Conservation (phyloP, 2,329 filamentous ascomycete genomes). For the Endocalyx cinctus region DNA sequence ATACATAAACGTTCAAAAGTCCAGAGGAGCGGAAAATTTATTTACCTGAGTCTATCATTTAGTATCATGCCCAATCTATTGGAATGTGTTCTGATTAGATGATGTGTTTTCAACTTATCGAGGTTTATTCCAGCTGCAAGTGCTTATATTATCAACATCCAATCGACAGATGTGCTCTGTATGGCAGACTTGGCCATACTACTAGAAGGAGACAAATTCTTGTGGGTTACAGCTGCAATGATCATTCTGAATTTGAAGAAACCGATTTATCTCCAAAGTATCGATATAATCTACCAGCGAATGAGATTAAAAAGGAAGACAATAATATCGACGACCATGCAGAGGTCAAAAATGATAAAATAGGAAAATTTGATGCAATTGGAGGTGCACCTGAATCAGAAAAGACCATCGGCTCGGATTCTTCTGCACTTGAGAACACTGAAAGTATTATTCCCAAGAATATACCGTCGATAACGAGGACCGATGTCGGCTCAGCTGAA, state of each 20-base stretch:
- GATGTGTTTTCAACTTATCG: not conserved
- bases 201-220: not conserved
- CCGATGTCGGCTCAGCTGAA: no score
- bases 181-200: not conserved
- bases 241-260: not conserved
- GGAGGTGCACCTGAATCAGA: no score
- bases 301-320: not conserved
- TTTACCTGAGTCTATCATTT: no score
- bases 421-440: no score
- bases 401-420: no score
- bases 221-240: not conserved
- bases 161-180: not conserved
- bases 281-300: not conserved
- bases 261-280: not conserved
- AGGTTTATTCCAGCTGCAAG: not conserved
- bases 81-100: no score
- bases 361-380: not conserved
- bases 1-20: no score
- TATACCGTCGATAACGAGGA: no score
- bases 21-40: no score
- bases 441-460: no score
- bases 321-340: not conserved
- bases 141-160: not conserved
- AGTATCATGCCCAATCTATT: no score
- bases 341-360: not conserved